Base-by-base conservation (phyloP, 192 early-diverging fungal species). In the Backusella macrospora region DNA sequence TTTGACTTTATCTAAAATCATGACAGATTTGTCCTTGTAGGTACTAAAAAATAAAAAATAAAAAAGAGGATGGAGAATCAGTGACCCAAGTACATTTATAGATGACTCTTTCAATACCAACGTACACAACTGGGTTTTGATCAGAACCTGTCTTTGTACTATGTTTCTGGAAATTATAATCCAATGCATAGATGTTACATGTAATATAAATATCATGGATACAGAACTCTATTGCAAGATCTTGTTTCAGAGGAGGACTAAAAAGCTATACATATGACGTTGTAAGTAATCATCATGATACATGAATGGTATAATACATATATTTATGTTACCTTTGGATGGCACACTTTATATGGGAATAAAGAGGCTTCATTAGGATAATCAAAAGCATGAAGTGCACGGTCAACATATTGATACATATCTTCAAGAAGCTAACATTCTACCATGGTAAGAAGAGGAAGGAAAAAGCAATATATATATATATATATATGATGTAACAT, bases 341-440 rank as follows among this genome's bases (percentile, higher is more conserved):
- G 78, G 21, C 78, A 80, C 18, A 80, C 78, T 66, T 75, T 75
- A 45, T 76, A 75, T 7, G 78, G 78, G 34, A 80, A 80, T 46
- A 75, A 73, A 9, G 71, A 48, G 0, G 78, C 65, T 73, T 75
- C 78, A 42, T 44, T 72, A 6, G 74, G 78, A 55, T 71, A 72
- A 59, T 70, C 71, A 23, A 80, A 80, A 0, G 78, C 73, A 68
- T 62, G 64, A 43, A 66, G 66, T 29, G 78, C 78, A 69, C 66
- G 74, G 43, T 73, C 71, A 12, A 80, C 62, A 42, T 67, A 71
- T 21, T 46, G 52, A 45, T 64, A 72, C 48, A 80, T 64, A 42
- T 55, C 59, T 29, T 72, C 78, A 15, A 80, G 39, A 23, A 76
- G 63, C 78, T 80, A 68, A 39, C 2, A 38, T 43, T 15, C 9